phyloP scores from a whole-genome alignment of 148 eudicot genomes.

The Nepenthes gracilis region DNA sequence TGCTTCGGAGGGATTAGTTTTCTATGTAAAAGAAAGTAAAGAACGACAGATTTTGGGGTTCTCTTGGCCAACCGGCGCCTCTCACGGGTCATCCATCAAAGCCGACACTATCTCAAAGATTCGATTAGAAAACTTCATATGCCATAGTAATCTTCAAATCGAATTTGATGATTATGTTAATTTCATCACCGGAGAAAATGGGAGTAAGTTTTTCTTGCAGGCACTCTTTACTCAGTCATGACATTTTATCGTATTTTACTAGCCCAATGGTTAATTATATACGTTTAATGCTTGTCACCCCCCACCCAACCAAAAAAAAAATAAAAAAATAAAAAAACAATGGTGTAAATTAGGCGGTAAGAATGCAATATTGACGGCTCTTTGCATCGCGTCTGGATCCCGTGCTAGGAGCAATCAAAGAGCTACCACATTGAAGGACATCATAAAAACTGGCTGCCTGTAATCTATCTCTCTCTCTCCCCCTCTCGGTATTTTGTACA shows the following conservation, averaged over 20 bases:
- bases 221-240: too few relatives aligned
- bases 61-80: constrained; percentile 4
- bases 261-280: too few relatives aligned
- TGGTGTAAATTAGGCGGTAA: constrained; percentile 73
- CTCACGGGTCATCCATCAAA: constrained; percentile 9
- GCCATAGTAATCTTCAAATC: constrained; percentile 69
- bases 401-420: constrained; percentile 93
- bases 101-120: constrained; percentile 69
- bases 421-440: constrained; percentile 70
- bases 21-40: too few relatives aligned
- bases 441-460: constrained; percentile 96
- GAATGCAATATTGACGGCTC: constrained; percentile 91
- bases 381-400: constrained; percentile 87
- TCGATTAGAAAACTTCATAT: constrained; percentile 86
- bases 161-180: constrained; percentile 65
- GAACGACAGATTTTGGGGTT: constrained; percentile 41
- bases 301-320: too few relatives aligned
- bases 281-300: too few relatives aligned
- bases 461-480: constrained; percentile 8
- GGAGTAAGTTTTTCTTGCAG: constrained; percentile 81
- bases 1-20: too few relatives aligned
- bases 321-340: too few relatives aligned
- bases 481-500: too few relatives aligned
- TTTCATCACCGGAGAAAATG: constrained; percentile 95
- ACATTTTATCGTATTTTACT: background rate